Conservation (phyloP, 257 asterid genomes). For the Solanum ahanhuiri region DNA sequence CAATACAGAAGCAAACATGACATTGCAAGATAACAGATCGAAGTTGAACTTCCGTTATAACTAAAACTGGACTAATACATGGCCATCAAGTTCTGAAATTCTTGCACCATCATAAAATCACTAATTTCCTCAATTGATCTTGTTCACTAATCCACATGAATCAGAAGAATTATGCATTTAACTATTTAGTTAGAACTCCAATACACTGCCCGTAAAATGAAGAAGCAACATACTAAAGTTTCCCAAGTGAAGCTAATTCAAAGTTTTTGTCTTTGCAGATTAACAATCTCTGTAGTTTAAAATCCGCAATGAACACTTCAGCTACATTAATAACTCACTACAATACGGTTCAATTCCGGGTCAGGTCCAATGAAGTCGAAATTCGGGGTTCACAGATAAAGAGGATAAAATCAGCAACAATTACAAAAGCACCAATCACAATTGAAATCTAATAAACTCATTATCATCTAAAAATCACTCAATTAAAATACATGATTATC, state of each 20-base stretch:
- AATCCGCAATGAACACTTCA: not conserved
- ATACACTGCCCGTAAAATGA: not conserved
- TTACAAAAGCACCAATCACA: not conserved
- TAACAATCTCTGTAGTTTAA: not conserved
- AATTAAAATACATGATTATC: not conserved
- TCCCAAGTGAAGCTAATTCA: not conserved
- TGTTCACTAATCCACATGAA: not conserved
- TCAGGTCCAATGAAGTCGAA: not conserved
- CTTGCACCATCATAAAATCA: not conserved
- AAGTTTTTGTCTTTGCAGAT: not conserved
- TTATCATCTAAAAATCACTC: not conserved
- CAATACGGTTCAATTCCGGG: not conserved
- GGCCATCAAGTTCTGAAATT: not conserved
- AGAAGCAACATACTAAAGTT: not conserved
- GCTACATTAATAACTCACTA: not conserved
- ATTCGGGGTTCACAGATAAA: not conserved
- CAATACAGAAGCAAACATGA: not conserved
- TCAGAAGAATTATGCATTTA: not conserved
- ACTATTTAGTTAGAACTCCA: not conserved
- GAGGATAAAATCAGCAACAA: not conserved
- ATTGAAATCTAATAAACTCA: not conserved
- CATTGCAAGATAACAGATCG: not conserved
- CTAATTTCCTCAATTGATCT: not conserved
- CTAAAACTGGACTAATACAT: not conserved
- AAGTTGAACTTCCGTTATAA: not conserved